Evolutionary conservation across 305 asterid species (phyloP), one percentile per base, ranked within the genome.

Genomic region (Stenogyne calaminthoides): DNA sequence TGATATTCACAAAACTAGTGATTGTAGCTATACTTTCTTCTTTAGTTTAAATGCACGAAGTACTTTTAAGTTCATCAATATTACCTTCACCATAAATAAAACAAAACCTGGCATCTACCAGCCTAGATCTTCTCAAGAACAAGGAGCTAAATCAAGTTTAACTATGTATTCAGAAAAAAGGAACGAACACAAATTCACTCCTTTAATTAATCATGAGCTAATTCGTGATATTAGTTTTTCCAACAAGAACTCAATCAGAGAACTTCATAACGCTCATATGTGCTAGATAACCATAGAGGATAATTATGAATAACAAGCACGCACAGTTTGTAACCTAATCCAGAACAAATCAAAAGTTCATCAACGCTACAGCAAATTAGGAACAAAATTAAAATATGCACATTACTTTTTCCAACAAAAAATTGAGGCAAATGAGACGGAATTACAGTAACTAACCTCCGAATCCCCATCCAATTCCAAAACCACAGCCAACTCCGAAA

Each of bases 381-480:
- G 8, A 11, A 36, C 14, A n/a, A 18, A 42, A 58, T 39, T 4
- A 37, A 54, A 22, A 42, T 11, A 47, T n/a, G 3, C 59, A 62
- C 8, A 42, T 37, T 40, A 25, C 14, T 63, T 8, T 34, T 22
- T 52, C 34, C 9, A 11, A 10, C 25, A 58, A n/a, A 67, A 63
- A 7, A n/a, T 0, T 25, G 1, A 6, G 8, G 12, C 20, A 25
- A 22, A 15, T 37, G 42, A 46, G n/a, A 27, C 60, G 51, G 54
- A 68, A 60, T 8, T 4, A 29, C n/a, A 18, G 75, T 54, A 77
- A 77, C 85, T 64, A 49, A 93, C 98, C 98, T 81, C 99, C 99
- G 66, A 94, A 94, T 67, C 99, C 99, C 99, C 99, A 94, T 52
- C 97, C 99, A 32, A 94, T 83, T 22, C 99, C 99, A 69, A 94